These are phyloP conservation scores for Urtica urens DNA, from an alignment of 306 rosid genomes.

Conservation along the genomic window DNA sequence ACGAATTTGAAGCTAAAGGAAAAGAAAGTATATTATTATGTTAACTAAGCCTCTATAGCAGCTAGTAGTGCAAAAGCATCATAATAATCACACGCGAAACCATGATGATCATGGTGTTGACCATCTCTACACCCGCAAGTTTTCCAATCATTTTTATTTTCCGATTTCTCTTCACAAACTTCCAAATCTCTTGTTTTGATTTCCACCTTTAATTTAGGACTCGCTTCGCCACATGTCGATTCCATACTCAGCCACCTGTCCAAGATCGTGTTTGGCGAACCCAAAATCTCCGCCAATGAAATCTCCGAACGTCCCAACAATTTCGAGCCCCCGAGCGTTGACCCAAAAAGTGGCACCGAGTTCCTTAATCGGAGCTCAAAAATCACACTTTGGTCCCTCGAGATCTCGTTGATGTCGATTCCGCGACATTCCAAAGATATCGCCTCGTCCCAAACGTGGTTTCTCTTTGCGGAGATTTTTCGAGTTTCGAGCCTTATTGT, in stretches of 20 bases:
- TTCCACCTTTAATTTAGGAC: slow-evolving; percentile 38
- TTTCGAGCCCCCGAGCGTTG: slow-evolving; percentile 34
- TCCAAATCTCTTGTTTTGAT: slow-evolving; percentile 24
- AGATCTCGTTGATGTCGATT: slow-evolving; percentile 21
- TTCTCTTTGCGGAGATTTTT: slow-evolving; percentile 27
- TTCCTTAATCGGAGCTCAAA: slow-evolving; percentile 62
- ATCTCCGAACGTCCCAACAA: slow-evolving; percentile 55
- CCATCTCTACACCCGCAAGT: slow-evolving; percentile 55
- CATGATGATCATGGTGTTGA: slow-evolving; percentile 34
- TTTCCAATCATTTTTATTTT: slow-evolving; percentile 19
- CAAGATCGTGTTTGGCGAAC: slow-evolving; percentile 46
- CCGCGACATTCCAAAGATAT: slow-evolving; percentile 59
- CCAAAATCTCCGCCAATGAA: slow-evolving; percentile 49
- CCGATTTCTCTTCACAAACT: slow-evolving; percentile 13
- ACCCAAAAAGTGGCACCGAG: slow-evolving; percentile 22
- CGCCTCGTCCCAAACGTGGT: slow-evolving; percentile 53
- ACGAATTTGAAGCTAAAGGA: too few relatives aligned
- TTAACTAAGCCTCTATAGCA: slow-evolving; percentile 35
- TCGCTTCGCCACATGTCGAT: slow-evolving; percentile 10
- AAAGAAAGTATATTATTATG: too few relatives aligned
- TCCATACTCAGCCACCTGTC: slow-evolving; percentile 53
- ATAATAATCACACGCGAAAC: slow-evolving; percentile 32
- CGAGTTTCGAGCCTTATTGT: slow-evolving; percentile 36
- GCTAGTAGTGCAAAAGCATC: slow-evolving; percentile 47
- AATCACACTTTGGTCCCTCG: slow-evolving; percentile 34